Evolutionary conservation across 176 grass and related monocot genomes (phyloP), one percentile per base, ranked within the genome.

Genomic region (Rhynchospora breviuscula): DNA sequence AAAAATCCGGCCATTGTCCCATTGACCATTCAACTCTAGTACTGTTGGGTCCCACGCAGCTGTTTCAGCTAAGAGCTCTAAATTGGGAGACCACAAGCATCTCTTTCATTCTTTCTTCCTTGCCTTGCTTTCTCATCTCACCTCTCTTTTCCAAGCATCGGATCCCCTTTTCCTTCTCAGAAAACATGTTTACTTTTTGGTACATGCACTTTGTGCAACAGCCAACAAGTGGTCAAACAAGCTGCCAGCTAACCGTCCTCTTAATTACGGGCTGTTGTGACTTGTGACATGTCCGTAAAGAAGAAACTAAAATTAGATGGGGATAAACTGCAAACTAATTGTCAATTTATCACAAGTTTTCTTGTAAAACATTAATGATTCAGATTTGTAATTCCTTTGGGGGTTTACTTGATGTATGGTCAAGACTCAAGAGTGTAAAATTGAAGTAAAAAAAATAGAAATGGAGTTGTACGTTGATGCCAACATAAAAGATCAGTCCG

Each of bases 41-140:
- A 22, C 51, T 23, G 1, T 51, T 75, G 44, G 45, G 45, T 75
- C 70, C 70, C 46, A 26, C 70, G 51, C 70, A 43, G 46, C 11
- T 73, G 31, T 62, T 81, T 57, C 51, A 59, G 58, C 53, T 81
- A 65, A 75, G 43, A 40, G 18, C 29, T 75, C 47, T 76, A 21
- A 8, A 13, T 49, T 82, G 62, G 79, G 79, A 82, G 79, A 82
- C 79, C 79, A 66, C 79, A 82, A 82, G 60, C 79, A 66, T 82
- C 79, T 66, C 79, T 82, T 82, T 82, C 79, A 66, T 67, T 52
- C 29, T 61, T 15, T 80, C 78, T 63, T 44, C 5, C 76, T 60
- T 21, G 45, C 76, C 75, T 79, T 18, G 57, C 74, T 79, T 58
- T 51, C 64, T 35, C 35, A 40, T 80, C 53, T 59, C 79, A 64